phyloP scores from a whole-genome alignment of 495 filamentous ascomycete species.

The Evernia prunastri region DNA sequence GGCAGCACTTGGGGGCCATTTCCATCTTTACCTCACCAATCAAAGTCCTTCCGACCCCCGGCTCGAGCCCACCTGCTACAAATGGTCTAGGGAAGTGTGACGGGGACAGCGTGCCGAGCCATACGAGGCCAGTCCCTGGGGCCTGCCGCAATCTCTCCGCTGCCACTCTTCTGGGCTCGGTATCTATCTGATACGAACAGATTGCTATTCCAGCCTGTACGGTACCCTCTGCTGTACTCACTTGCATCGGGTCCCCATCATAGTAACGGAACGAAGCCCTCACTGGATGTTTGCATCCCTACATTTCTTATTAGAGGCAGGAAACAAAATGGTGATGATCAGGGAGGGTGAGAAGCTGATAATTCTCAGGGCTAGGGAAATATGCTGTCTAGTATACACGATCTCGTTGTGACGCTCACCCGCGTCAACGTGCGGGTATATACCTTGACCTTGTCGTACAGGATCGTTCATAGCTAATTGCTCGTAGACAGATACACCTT shows the following conservation, averaged over 20 bases:
- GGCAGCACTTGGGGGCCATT: background rate
- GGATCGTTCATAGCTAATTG: background rate
- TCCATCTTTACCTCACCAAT: background rate
- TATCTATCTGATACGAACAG: background rate
- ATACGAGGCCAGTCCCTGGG: background rate
- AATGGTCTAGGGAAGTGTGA: background rate
- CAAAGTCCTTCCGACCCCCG: background rate
- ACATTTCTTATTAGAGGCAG: too few species aligned
- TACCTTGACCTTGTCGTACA: background rate
- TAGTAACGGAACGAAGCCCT: too few species aligned
- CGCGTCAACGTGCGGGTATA: background rate
- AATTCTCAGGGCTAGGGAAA: background rate
- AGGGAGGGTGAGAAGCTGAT: background rate
- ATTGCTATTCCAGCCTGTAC: background rate
- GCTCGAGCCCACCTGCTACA: background rate
- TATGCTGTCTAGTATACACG: background rate
- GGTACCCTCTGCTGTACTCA: too few species aligned
- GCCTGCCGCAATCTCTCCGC: slow-evolving; percentile 5
- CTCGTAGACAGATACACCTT: too few species aligned
- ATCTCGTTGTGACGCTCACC: background rate
- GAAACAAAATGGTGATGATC: background rate
- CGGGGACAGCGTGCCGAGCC: slow-evolving; percentile 7
- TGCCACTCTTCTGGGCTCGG: background rate
- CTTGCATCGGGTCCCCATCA: too few species aligned
- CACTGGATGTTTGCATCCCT: too few species aligned